phyloP scores from a whole-genome alignment of 1,284 basidiomycete genomes.

The Rhodotorula sp. region DNA sequence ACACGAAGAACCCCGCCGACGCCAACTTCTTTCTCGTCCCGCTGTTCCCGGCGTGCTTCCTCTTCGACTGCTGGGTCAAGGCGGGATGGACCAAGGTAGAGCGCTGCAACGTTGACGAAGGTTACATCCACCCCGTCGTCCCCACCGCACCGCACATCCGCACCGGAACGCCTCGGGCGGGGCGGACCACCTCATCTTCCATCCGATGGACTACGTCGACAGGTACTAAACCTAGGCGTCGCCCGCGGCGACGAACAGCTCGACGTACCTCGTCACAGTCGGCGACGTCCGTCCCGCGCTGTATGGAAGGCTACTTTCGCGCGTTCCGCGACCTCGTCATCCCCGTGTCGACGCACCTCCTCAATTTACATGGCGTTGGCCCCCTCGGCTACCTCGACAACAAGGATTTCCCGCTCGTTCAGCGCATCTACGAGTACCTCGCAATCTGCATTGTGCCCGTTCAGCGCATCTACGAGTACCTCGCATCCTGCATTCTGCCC shows the following conservation, averaged over 20 bases:
- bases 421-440: slow-evolving; percentile 5
- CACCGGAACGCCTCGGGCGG: slow-evolving; percentile 24
- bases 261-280: slow-evolving; percentile 37
- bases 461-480: slow-evolving; percentile 38
- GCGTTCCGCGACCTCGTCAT: slow-evolving; percentile 33
- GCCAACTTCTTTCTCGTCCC: slow-evolving; percentile 40
- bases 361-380: slow-evolving; percentile 36
- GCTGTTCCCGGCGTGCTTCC: slow-evolving; percentile 36
- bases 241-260: slow-evolving; percentile 28
- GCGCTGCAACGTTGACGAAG: slow-evolving; percentile 32
- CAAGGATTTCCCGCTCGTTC: slow-evolving; percentile 4
- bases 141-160: slow-evolving; percentile 7
- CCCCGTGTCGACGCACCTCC: slow-evolving; percentile 35
- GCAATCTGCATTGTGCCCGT: neutral
- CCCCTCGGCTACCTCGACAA: slow-evolving; percentile 35
- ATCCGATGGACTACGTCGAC: slow-evolving; percentile 38
- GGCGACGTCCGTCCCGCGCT: slow-evolving; percentile 31
- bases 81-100: slow-evolving; percentile 32
- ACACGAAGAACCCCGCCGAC: slow-evolving; percentile 20
- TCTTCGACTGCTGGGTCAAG: slow-evolving; percentile 40
- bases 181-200: slow-evolving; percentile 29
- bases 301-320: slow-evolving; percentile 23
- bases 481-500: slow-evolving; percentile 38
- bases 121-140: slow-evolving; percentile 33
- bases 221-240: slow-evolving; percentile 35